phyloP scores from a whole-genome alignment of 306 rosid species.

The Hippophae gyantsensis region DNA sequence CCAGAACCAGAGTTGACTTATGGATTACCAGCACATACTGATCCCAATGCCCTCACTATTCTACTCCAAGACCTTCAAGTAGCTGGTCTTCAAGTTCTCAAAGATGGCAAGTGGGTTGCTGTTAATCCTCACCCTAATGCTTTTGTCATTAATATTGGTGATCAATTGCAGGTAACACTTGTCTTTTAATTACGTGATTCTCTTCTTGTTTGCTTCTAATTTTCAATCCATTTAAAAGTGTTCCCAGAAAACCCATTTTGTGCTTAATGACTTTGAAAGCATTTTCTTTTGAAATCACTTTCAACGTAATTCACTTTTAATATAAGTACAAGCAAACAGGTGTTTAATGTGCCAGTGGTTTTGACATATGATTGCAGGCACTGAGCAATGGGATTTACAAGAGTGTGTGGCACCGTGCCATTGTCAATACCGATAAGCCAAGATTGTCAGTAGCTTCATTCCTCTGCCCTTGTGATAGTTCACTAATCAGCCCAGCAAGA shows the following conservation, averaged over 20 bases:
- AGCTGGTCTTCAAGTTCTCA: slow-evolving; percentile 78
- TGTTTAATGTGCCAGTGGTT: too few relatives aligned
- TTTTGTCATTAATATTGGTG: slow-evolving; percentile 76
- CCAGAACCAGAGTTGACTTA: slow-evolving; percentile 86
- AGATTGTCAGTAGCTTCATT: slow-evolving; percentile 85
- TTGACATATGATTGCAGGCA: slow-evolving; percentile 41
- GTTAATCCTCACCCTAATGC: slow-evolving; percentile 72
- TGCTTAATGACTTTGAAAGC: too few relatives aligned
- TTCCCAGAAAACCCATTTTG: too few relatives aligned
- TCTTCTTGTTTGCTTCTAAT: too few relatives aligned
- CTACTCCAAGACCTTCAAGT: slow-evolving; percentile 64
- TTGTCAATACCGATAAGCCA: slow-evolving; percentile 59
- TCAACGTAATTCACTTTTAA: too few relatives aligned
- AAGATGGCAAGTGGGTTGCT: slow-evolving; percentile 69
- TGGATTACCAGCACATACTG: slow-evolving; percentile 87
- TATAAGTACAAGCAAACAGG: too few relatives aligned
- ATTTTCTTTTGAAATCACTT: too few relatives aligned
- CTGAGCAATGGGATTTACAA: slow-evolving; percentile 73
- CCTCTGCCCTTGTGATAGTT: slow-evolving; percentile 55
- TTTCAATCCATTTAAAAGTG: too few relatives aligned
- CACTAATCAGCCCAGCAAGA: slow-evolving; percentile 58
- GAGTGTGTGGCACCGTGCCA: slow-evolving; percentile 92
- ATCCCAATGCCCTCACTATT: slow-evolving; percentile 88
- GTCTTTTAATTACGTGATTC: too few relatives aligned
- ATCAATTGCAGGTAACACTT: slow-evolving; percentile 64